Evolutionary conservation across 805 yeast genomes (phyloP).

Genomic region (Priceomyces carsonii): DNA sequence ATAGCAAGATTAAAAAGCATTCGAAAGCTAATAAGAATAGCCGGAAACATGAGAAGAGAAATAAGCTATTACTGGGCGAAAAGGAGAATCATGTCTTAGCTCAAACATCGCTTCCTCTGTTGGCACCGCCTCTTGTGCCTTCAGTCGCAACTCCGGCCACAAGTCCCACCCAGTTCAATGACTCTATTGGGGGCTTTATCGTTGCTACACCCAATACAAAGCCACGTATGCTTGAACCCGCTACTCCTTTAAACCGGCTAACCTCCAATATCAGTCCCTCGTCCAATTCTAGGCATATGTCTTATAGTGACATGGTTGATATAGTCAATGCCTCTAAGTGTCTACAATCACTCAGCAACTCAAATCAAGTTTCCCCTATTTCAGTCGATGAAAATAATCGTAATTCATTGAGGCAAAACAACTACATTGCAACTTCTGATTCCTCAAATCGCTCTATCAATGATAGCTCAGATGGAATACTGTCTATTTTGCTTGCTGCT

Average conservation of each 20-base stretch:
- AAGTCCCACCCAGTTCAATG: too few species aligned
- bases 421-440: constrained; percentile 8
- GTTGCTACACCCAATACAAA: too few species aligned
- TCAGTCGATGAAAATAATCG: background rate
- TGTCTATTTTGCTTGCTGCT: constrained; percentile 34
- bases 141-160: too few species aligned
- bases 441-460: background rate
- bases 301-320: constrained; percentile 25
- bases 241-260: constrained; percentile 2
- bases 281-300: background rate
- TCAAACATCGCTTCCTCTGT: too few species aligned
- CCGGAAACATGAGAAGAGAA: too few species aligned
- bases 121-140: too few species aligned
- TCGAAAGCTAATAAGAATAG: too few species aligned
- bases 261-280: background rate
- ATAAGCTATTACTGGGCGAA: too few species aligned
- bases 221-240: background rate
- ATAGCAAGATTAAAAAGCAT: constrained; percentile 1
- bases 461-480: constrained; percentile 20
- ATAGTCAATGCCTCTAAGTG: constrained; percentile 39
- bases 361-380: constrained; percentile 13
- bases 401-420: background rate
- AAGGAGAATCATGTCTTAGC: too few species aligned
- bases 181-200: too few species aligned
- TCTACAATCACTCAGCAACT: constrained; percentile 26